Conservation (phyloP, 2,329 filamentous ascomycete species). For the Ceratocystis albifundus region DNA sequence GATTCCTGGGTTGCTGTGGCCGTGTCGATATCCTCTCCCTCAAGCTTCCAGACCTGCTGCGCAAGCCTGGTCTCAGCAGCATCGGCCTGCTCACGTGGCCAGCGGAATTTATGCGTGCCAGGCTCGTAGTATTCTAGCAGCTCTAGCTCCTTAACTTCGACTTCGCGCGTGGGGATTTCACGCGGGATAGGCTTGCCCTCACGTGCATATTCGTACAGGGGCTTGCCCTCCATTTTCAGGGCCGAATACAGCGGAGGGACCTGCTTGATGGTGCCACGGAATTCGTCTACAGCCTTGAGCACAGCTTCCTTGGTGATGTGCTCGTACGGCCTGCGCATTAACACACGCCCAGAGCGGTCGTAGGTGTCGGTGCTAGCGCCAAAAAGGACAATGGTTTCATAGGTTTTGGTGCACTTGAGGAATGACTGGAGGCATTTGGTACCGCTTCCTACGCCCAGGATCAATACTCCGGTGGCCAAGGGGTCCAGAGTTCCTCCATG, state of each 20-base stretch:
- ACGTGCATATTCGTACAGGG: constrained; percentile 88
- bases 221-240: constrained; percentile 84
- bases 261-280: constrained; percentile 77
- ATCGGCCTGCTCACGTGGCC: constrained; percentile 68
- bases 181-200: constrained; percentile 77
- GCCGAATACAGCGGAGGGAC: constrained; percentile 88
- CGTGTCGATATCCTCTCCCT: constrained; percentile 37
- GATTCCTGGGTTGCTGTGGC: constrained; percentile 32
- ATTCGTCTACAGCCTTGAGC: constrained; percentile 61
- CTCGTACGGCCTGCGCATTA: constrained; percentile 61
- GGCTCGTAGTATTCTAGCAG: constrained; percentile 76
- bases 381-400: constrained; percentile 81
- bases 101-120: constrained; percentile 65
- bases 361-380: constrained; percentile 89
- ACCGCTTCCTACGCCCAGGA: constrained; percentile 74
- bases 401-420: constrained; percentile 80
- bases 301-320: constrained; percentile 72
- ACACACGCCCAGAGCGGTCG: constrained; percentile 72
- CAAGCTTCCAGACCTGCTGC: constrained; percentile 56
- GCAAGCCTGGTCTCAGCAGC: constrained; percentile 64
- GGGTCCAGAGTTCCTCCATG: constrained; percentile 95
- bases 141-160: constrained; percentile 67
- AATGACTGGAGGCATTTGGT: constrained; percentile 75
- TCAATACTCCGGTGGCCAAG: constrained; percentile 82
- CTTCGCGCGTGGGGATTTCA: constrained; percentile 68